Evolutionary conservation across 2,329 filamentous ascomycete species (phyloP).

Genomic region (Endoconidiophora laricicola): DNA sequence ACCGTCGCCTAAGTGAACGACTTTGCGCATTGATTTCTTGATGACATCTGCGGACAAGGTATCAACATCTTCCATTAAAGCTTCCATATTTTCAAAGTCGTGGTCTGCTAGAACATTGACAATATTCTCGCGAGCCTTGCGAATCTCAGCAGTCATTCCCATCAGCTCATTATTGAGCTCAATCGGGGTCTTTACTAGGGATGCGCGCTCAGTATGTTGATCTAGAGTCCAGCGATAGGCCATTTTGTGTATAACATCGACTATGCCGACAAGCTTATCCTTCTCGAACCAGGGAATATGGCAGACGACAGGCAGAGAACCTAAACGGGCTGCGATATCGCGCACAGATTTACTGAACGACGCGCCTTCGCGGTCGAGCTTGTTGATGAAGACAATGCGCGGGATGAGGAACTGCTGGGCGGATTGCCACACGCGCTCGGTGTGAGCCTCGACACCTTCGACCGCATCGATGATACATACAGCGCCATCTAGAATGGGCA

Average conservation of each 20-base stretch:
- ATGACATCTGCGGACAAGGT: slow-evolving; percentile 55
- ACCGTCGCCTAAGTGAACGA: slow-evolving; percentile 51
- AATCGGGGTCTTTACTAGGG: slow-evolving; percentile 22
- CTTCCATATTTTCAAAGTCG: slow-evolving; percentile 72
- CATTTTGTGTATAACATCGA: slow-evolving; percentile 62
- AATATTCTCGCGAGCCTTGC: slow-evolving; percentile 57
- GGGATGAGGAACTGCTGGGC: slow-evolving; percentile 76
- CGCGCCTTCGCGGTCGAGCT: slow-evolving; percentile 61
- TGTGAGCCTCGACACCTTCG: slow-evolving; percentile 89
- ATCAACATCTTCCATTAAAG: slow-evolving; percentile 62
- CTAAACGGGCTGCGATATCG: slow-evolving; percentile 65
- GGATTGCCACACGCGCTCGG: slow-evolving; percentile 88
- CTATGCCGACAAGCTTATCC: slow-evolving; percentile 64
- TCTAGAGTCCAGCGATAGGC: slow-evolving; percentile 51
- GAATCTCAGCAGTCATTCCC: slow-evolving; percentile 40
- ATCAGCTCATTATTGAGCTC: slow-evolving; percentile 1
- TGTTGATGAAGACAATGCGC: slow-evolving; percentile 61
- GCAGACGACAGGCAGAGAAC: slow-evolving; percentile 77
- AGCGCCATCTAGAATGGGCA: slow-evolving; percentile 74
- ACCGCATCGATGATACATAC: slow-evolving; percentile 89
- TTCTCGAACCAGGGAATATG: slow-evolving; percentile 91
- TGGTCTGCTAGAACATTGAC: slow-evolving; percentile 76
- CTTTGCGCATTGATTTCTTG: slow-evolving; percentile 55
- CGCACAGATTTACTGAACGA: slow-evolving; percentile 71
- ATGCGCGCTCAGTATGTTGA: slow-evolving; percentile 23